A percentile compares a stretch with the other conserved stretches of the same genome.
Evolutionary conservation across 257 asterid genomes (phyloP).

Genomic region (Solanum peruvianum): DNA sequence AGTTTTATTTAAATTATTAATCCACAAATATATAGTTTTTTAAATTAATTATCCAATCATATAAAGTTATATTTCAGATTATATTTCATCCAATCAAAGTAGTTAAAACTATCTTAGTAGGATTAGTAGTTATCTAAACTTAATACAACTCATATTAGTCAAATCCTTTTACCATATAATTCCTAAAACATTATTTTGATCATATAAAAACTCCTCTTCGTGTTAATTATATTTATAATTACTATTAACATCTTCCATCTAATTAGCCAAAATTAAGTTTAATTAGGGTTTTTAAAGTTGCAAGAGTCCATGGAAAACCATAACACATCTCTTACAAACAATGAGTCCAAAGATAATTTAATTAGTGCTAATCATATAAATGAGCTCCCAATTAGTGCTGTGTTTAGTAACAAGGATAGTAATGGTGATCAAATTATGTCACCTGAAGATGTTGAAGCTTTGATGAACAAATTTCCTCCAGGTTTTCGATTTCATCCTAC

Average conservation of each 20-base stretch:
- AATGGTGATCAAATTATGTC: neutral
- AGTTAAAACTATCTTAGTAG: neutral
- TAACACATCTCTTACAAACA: neutral
- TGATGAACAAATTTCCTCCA: neutral
- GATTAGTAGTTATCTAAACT: neutral
- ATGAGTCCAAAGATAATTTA: neutral
- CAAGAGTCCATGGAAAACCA: neutral
- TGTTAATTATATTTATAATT: neutral
- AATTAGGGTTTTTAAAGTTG: neutral
- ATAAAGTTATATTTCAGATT: too few relatives aligned
- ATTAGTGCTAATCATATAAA: neutral
- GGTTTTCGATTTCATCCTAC: constrained; percentile 18
- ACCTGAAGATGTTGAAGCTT: neutral
- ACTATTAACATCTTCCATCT: neutral
- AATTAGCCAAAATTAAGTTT: neutral
- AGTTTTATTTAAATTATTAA: neutral
- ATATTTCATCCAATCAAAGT: neutral
- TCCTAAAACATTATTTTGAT: neutral
- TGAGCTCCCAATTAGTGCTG: neutral
- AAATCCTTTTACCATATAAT: neutral
- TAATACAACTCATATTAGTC: neutral
- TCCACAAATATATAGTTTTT: neutral
- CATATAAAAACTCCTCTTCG: neutral
- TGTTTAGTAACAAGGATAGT: neutral
- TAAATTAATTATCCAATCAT: neutral